A percentile compares a stretch with the other conserved stretches of the same genome.
phyloP scores from a whole-genome alignment of 140 eudicot genomes.

The Erigeron philadelphicus region DNA sequence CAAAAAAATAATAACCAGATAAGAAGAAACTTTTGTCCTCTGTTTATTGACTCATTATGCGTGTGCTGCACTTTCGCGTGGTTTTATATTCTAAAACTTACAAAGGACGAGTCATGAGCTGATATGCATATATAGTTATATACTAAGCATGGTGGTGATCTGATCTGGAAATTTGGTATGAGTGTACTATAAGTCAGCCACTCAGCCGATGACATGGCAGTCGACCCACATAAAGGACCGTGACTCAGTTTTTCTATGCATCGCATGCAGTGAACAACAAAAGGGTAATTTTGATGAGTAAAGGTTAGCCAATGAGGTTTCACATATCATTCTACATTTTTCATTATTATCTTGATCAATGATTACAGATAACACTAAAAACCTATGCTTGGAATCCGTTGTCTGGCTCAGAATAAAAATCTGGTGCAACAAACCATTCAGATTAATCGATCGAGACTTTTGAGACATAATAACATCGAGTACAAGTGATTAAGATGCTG shows the following conservation, averaged over 20 bases:
- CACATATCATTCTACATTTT: constrained; percentile 17
- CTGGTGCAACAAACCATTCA: constrained; percentile 10
- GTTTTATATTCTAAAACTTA: neutral
- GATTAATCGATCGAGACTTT: constrained; percentile 3
- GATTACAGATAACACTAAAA: neutral
- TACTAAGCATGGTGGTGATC: constrained; percentile 18
- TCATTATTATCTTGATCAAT: constrained; percentile 3
- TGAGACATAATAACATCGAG: constrained; percentile 17
- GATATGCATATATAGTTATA: neutral
- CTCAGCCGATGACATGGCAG: constrained; percentile 31
- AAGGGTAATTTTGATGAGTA: neutral
- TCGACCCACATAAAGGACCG: constrained; percentile 10
- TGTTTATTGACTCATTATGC: neutral
- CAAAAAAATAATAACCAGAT: neutral
- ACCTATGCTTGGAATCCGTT: neutral
- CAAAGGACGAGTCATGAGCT: constrained; percentile 6
- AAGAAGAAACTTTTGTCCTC: neutral
- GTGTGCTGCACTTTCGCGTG: neutral
- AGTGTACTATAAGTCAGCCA: constrained; percentile 31
- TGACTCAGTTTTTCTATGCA: constrained; percentile 14
- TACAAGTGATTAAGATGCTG: constrained; percentile 14
- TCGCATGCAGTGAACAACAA: neutral
- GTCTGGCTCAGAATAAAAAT: constrained; percentile 12
- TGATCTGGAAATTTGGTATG: constrained; percentile 23
- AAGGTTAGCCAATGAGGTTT: neutral